A percentile compares a stretch with the other conserved stretches of the same genome.
These are phyloP conservation scores for Boletus rubroflammeus DNA, from an alignment of 768 basidiomycete genomes.

Conservation along the genomic window DNA sequence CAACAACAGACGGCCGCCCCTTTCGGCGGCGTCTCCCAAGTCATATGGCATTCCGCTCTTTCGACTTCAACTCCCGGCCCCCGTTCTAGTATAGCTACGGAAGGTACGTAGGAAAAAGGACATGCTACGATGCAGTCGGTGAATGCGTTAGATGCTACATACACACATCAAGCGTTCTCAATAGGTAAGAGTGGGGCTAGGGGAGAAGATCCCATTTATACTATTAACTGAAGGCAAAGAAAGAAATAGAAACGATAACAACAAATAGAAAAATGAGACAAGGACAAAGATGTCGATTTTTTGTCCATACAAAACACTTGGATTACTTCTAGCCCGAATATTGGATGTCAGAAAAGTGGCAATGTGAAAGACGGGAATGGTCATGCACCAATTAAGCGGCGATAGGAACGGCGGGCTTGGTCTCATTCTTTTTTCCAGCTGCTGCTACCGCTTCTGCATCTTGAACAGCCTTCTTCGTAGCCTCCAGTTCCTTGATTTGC, in stretches of 20 bases:
- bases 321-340: slow-evolving; percentile 12
- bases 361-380: background rate
- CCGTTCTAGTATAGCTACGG: slow-evolving; percentile 15
- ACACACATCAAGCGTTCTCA: slow-evolving; percentile 15
- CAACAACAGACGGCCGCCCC: background rate
- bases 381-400: slow-evolving; percentile 23
- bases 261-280: slow-evolving; percentile 12
- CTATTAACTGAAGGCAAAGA: slow-evolving; percentile 4
- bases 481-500: slow-evolving; percentile 64
- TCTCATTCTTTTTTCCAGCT: slow-evolving; percentile 58
- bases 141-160: slow-evolving; percentile 21
- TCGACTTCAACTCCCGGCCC: background rate
- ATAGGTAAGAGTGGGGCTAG: slow-evolving; percentile 7
- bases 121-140: slow-evolving; percentile 6
- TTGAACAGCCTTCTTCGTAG: slow-evolving; percentile 63
- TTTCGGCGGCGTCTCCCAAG: slow-evolving; percentile 7
- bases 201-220: slow-evolving; percentile 8
- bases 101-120: slow-evolving; percentile 12
- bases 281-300: slow-evolving; percentile 18
- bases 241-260: slow-evolving; percentile 17
- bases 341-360: background rate
- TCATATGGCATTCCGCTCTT: slow-evolving; percentile 12
- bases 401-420: slow-evolving; percentile 43
- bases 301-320: slow-evolving; percentile 7
- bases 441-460: slow-evolving; percentile 59